A percentile compares a stretch with the other conserved stretches of the same genome.
Conservation (phyloP, 805 yeast species). For the Sugiyamaella floridensis region DNA sequence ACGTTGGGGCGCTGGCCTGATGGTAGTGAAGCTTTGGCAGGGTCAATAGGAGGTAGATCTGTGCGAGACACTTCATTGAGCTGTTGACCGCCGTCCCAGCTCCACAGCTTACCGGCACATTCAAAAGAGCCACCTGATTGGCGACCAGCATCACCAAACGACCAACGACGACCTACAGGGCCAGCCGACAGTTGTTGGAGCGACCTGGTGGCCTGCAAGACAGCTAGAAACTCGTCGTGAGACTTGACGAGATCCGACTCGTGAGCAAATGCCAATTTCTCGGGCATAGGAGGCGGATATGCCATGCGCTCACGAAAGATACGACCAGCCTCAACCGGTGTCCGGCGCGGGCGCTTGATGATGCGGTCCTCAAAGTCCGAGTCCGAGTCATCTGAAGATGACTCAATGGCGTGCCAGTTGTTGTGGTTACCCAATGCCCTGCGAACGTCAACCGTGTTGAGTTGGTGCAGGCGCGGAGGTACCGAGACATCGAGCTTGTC, state of each 20-base stretch:
- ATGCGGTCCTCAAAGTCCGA: constrained; percentile 18
- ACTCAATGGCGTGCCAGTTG: constrained; percentile 1
- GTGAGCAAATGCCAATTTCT: constrained; percentile 22
- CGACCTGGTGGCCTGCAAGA: constrained; percentile 37
- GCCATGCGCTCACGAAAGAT: constrained; percentile 3
- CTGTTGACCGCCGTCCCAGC: constrained; percentile 34
- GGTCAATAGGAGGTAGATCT: not conserved
- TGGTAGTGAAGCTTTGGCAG: not conserved
- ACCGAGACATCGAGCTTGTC: not conserved
- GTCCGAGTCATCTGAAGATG: constrained; percentile 1
- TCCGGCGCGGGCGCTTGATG: constrained; percentile 6
- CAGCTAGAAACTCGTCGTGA: constrained; percentile 33
- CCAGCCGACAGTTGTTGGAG: constrained; percentile 35
- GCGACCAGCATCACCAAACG: not conserved
- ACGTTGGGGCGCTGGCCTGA: constrained; percentile 1
- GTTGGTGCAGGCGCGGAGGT: not conserved
- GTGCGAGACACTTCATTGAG: constrained; percentile 23
- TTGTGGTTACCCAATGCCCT: not conserved
- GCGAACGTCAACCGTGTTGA: not conserved
- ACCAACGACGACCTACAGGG: constrained; percentile 21
- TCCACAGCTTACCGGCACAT: constrained; percentile 33
- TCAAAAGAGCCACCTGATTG: constrained; percentile 32
- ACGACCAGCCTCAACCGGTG: not conserved
- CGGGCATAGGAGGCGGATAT: constrained; percentile 31
- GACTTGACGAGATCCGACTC: constrained; percentile 19